Evolutionary conservation across 1,284 basidiomycete genomes (phyloP), one percentile per base, ranked within the genome.

Genomic region (Ustilago loliicola): DNA sequence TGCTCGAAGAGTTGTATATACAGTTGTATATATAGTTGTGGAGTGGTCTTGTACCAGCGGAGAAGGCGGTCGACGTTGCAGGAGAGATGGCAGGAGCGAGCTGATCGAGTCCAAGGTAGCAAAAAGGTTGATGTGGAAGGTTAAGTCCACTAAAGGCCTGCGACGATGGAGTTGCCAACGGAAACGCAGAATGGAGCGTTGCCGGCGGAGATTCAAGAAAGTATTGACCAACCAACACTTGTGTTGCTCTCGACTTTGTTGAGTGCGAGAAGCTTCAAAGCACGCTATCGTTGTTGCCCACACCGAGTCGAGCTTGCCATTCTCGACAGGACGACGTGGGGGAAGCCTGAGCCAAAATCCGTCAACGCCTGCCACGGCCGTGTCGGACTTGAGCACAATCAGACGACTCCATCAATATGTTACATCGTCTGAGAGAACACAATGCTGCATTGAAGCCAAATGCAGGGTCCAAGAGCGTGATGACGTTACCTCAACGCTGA

Each of bases 301-400:
- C 34, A 48, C 25, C 48, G 17, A 51, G 8, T 23, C 21, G 23
- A 23, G 25, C 30, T 60, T 25, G 21, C 47, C 17, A 3, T 27
- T 27, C 6, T 50, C 21, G 57, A 52, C 58, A 60, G 34, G n/a
- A 60, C 58, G 27, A 34, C 48, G 58, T 60, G 58, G 58, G 58
- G 59, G 59, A 10, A 17, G 6, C 42, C 13, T 52, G 38, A 17
- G 15, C 2, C 7, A 36, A 53, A 34, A 53, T 36, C 30, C 51
- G 30, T n/a, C 30, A 36, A 36, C 10, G 21, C 45, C 42, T 13
- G 8, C 19, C 3, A 51, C 32, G 47, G 57, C 21, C 21, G 8
- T 23, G 15, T 21, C 57, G 57, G 57, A 50, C 10, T 47, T 47
- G 27, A 50, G 48, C 38, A 7, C n/a, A n/a, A n/a, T n/a, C n/a